A percentile compares a stretch with the other conserved stretches of the same genome.
Conservation (phyloP, 805 yeast genomes). For the Spathaspora arborariae region DNA sequence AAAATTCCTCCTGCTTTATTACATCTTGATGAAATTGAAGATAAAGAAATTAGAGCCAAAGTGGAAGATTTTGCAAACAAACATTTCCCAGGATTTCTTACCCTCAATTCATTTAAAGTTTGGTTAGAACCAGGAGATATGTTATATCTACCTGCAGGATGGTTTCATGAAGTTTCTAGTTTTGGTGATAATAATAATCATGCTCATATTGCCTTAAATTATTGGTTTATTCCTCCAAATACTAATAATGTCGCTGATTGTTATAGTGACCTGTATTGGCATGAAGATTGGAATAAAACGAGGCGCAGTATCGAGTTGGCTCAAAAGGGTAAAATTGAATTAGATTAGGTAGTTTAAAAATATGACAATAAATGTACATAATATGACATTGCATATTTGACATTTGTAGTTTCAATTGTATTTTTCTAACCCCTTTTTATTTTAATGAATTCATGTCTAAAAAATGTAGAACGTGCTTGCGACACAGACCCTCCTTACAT, state of each 20-base stretch:
- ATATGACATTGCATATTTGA: too few species aligned
- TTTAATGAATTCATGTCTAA: background rate
- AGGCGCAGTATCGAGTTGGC: constrained; percentile 19
- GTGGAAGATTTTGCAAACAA: constrained; percentile 34
- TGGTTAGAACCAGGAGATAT: constrained; percentile 59
- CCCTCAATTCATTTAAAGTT: constrained; percentile 41
- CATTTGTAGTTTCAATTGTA: too few species aligned
- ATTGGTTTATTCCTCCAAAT: constrained; percentile 72
- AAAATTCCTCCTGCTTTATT: constrained; percentile 58
- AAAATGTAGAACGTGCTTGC: background rate
- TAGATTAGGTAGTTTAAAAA: background rate
- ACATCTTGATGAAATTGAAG: constrained; percentile 53
- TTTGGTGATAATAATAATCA: constrained; percentile 25
- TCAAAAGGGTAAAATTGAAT: constrained; percentile 4
- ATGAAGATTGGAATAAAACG: constrained; percentile 46
- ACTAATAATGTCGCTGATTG: constrained; percentile 25
- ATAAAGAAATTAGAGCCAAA: constrained; percentile 17
- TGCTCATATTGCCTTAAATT: constrained; percentile 61
- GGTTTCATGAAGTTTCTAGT: constrained; percentile 81
- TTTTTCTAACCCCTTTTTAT: too few species aligned
- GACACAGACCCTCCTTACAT: background rate
- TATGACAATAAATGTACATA: background rate
- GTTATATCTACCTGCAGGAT: constrained; percentile 71
- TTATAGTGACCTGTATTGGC: constrained; percentile 53
- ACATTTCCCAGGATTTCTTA: constrained; percentile 47